Conservation (phyloP, 768 basidiomycete species). For the Agrocybe pediades region DNA sequence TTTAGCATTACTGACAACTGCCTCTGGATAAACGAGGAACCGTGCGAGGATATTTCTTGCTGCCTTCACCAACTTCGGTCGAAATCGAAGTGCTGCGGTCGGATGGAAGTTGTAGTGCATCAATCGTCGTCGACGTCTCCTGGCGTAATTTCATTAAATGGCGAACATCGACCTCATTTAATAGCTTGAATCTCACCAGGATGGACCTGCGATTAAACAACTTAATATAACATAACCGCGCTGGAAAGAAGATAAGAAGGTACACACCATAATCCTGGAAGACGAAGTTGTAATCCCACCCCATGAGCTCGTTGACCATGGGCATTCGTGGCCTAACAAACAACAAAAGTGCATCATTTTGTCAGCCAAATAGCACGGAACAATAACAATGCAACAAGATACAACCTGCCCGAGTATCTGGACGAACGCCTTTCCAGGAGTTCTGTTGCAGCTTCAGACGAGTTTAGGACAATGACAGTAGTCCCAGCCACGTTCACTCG, state of each 20-base stretch:
- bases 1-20: conserved; percentile 33
- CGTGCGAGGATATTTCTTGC: conserved; percentile 30
- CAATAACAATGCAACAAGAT: background rate
- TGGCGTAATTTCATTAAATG: background rate
- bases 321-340: conserved; percentile 18
- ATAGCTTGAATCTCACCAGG: conserved; percentile 9
- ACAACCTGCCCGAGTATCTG: conserved; percentile 38
- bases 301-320: conserved; percentile 25
- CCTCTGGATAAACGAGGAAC: conserved; percentile 32
- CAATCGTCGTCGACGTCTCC: conserved; percentile 16
- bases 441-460: conserved; percentile 36
- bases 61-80: conserved; percentile 29
- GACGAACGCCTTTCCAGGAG: conserved; percentile 43
- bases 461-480: conserved; percentile 32
- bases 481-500: conserved; percentile 28
- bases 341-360: too few relatives aligned
- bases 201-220: conserved; percentile 10
- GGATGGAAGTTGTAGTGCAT: conserved; percentile 21
- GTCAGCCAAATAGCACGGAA: background rate
- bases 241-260: background rate
- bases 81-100: conserved; percentile 19
- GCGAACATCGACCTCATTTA: background rate
- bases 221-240: background rate
- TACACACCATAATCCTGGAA: conserved; percentile 17
- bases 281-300: conserved; percentile 22